Evolutionary conservation across 257 asterid species (phyloP).

Genomic region (Ballota nigra): DNA sequence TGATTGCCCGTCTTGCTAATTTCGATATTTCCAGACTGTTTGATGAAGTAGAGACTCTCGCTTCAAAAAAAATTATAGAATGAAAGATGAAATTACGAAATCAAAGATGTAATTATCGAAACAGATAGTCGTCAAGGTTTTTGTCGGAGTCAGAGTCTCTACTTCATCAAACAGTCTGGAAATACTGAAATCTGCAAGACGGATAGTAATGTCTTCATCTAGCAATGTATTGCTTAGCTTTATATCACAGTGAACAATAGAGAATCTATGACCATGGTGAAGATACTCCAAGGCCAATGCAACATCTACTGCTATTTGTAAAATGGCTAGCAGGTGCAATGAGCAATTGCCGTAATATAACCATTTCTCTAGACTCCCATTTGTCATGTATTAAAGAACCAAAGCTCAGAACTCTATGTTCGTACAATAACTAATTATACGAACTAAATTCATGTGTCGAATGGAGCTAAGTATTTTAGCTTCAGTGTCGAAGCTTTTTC

Average conservation of each 20-base stretch:
- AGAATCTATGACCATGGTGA: neutral
- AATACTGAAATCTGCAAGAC: neutral
- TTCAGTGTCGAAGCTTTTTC: too few species aligned
- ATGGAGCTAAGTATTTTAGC: too few species aligned
- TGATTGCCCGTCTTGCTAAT: too few species aligned
- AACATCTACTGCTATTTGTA: slow-evolving; percentile 3
- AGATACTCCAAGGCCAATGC: slow-evolving; percentile 21
- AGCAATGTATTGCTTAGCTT: neutral
- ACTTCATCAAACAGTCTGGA: neutral
- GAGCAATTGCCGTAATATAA: neutral
- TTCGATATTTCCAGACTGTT: too few species aligned
- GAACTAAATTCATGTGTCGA: slow-evolving; percentile 11
- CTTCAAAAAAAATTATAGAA: too few species aligned
- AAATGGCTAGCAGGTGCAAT: neutral
- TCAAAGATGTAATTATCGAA: too few species aligned
- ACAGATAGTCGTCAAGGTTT: too few species aligned
- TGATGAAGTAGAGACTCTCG: too few species aligned
- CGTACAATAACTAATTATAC: neutral
- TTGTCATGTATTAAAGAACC: slow-evolving; percentile 12
- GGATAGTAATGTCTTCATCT: neutral
- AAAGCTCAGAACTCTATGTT: neutral
- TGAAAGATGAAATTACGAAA: too few species aligned
- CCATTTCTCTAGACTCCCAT: slow-evolving; percentile 9
- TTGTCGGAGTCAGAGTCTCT: too few species aligned
- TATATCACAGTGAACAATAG: slow-evolving; percentile 7